Percentiles rank a stretch among this genome's conserved stretches.
These are phyloP conservation scores for Myrmaecium sp. DNA, from an alignment of 2,329 filamentous ascomycete genomes.

Conservation along the genomic window DNA sequence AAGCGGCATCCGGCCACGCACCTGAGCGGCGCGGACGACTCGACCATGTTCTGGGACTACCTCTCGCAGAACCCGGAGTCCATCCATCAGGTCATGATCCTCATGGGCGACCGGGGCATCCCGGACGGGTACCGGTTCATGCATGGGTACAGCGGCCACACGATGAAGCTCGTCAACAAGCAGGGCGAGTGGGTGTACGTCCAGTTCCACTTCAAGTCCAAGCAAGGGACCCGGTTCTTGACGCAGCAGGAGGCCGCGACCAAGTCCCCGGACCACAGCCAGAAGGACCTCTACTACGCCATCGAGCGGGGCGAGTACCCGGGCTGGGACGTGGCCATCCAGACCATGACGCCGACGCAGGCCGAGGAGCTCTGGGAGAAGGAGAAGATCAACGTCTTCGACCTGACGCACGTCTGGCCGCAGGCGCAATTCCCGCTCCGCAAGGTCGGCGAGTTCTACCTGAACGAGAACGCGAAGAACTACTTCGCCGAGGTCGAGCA, in stretches of 20 bases:
- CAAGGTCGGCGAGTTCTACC: slow-evolving; percentile 34
- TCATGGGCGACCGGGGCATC: slow-evolving; percentile 38
- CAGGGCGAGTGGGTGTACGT: slow-evolving; percentile 35
- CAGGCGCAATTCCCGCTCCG: slow-evolving; percentile 35
- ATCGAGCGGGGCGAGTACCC: slow-evolving; percentile 37
- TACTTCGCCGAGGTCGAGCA: slow-evolving; percentile 55
- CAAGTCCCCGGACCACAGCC: slow-evolving; percentile 34
- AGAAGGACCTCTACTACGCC: slow-evolving; percentile 34
- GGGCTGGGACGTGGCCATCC: slow-evolving; percentile 33
- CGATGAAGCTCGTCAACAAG: slow-evolving; percentile 36
- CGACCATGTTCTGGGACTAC: slow-evolving; percentile 52
- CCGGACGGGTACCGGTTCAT: slow-evolving; percentile 38
- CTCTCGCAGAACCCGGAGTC: slow-evolving; percentile 36
- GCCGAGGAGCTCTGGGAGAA: slow-evolving; percentile 35
- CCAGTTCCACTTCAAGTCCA: slow-evolving; percentile 36
- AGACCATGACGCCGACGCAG: slow-evolving; percentile 36
- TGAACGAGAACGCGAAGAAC: slow-evolving; percentile 40
- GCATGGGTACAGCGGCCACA: slow-evolving; percentile 37
- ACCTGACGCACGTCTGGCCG: slow-evolving; percentile 38
- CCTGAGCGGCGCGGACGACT: slow-evolving; percentile 45
- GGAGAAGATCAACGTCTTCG: slow-evolving; percentile 37
- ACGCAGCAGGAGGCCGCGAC: slow-evolving; percentile 33
- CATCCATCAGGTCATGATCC: slow-evolving; percentile 35
- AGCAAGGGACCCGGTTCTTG: slow-evolving; percentile 35
- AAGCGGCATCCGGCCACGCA: slow-evolving; percentile 58